Percentiles rank a stretch among this genome's conserved stretches.
Conservation (phyloP, 2,329 filamentous ascomycete species). For the Tricladium varicosporioides region DNA sequence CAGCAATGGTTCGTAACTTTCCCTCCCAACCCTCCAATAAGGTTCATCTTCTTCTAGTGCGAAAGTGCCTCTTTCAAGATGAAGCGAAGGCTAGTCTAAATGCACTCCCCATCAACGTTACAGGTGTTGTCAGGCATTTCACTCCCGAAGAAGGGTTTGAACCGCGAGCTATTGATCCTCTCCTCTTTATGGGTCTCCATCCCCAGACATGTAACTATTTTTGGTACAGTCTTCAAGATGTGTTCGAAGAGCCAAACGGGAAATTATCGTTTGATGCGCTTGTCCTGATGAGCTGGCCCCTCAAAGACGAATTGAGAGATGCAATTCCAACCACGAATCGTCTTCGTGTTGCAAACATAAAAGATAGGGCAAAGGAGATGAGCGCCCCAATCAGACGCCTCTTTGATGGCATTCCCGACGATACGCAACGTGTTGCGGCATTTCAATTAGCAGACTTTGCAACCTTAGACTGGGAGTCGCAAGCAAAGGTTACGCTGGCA, state of each 20-base stretch:
- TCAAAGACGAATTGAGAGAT: not conserved
- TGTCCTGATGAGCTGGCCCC: not conserved
- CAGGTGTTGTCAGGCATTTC: not conserved
- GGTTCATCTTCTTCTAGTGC: not conserved
- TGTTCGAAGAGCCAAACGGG: not conserved
- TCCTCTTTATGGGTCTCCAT: not conserved
- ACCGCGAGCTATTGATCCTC: not conserved
- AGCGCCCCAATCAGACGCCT: conserved; percentile 42
- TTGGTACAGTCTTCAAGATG: not conserved
- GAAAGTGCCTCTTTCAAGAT: not conserved
- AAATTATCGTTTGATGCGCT: not conserved
- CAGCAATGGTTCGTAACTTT: conserved; percentile 1
- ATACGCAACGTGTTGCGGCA: conserved; percentile 34
- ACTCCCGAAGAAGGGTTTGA: not conserved
- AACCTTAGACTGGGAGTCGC: conserved; percentile 30
- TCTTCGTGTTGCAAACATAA: conserved; percentile 37
- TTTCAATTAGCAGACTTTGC: conserved; percentile 36
- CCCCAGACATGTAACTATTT: not conserved
- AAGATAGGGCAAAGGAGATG: conserved; percentile 38
- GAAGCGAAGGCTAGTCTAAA: not conserved
- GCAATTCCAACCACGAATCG: not conserved
- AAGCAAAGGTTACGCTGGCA: conserved; percentile 31
- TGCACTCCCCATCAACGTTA: not conserved
- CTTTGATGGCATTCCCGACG: conserved; percentile 44
- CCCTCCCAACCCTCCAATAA: not conserved